Conservation (phyloP, 2,329 filamentous ascomycete species). For the Tolypocladium amazonense region DNA sequence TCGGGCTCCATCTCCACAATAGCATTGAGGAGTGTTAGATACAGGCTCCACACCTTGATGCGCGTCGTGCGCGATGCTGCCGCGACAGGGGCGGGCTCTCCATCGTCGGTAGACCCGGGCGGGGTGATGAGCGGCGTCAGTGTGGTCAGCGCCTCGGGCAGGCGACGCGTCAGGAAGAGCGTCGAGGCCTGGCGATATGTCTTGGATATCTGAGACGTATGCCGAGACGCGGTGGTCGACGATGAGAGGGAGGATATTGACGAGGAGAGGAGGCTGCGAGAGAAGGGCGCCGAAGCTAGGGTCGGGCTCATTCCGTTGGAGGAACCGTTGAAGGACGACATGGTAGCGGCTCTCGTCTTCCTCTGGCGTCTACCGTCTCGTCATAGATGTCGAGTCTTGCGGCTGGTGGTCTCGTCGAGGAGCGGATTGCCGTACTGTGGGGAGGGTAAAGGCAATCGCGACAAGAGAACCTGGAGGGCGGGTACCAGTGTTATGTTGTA, state of each 20-base stretch:
- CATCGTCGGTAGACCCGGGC: slow-evolving; percentile 34
- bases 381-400: neutral
- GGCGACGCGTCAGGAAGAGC: slow-evolving; percentile 84
- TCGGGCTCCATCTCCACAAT: slow-evolving; percentile 81
- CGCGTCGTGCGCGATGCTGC: slow-evolving; percentile 70
- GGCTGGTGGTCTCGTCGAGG: neutral
- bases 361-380: neutral
- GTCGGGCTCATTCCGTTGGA: slow-evolving; percentile 21
- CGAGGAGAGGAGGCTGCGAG: slow-evolving; percentile 45
- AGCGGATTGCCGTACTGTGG: neutral
- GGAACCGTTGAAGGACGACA: slow-evolving; percentile 25
- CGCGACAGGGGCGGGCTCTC: slow-evolving; percentile 62
- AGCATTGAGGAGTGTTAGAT: slow-evolving; percentile 85
- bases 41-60: slow-evolving; percentile 96
- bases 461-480: neutral
- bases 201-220: slow-evolving; percentile 70
- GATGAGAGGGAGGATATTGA: slow-evolving; percentile 62
- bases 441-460: neutral
- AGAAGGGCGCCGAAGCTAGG: slow-evolving; percentile 28
- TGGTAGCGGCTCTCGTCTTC: slow-evolving; percentile 10
- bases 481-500: neutral
- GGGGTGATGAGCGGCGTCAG: slow-evolving; percentile 72
- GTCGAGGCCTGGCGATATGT: slow-evolving; percentile 91
- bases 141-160: slow-evolving; percentile 80
- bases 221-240: slow-evolving; percentile 48